Evolutionary conservation across 768 basidiomycete species (phyloP).

Genomic region (Hypholoma fasciculare): DNA sequence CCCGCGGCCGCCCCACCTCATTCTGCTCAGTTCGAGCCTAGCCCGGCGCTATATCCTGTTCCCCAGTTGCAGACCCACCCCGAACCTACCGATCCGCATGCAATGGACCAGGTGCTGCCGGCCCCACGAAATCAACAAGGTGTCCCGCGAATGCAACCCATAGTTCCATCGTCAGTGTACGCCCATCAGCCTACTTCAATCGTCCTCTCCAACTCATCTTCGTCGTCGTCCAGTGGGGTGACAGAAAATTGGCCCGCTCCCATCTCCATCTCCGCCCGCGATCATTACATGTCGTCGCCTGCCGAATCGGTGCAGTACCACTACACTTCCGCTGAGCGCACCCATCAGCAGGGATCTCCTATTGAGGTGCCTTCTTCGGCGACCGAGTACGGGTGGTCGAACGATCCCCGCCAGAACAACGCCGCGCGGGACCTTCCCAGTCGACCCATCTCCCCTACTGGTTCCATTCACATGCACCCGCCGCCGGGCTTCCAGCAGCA

Average conservation of each 20-base stretch:
- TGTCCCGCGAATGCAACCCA: background rate
- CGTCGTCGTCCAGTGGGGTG: background rate
- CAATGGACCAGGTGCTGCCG: background rate
- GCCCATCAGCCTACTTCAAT: background rate
- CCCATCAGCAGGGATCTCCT: constrained; percentile 7
- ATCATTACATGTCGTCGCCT: constrained; percentile 2
- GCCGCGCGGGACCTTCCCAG: background rate
- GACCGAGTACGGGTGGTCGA: constrained; percentile 2
- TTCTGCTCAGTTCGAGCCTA: constrained; percentile 13
- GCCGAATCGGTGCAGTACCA: background rate
- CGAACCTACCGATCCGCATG: background rate
- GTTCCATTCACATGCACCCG: background rate
- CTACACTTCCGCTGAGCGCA: background rate
- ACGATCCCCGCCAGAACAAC: background rate
- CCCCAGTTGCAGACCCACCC: background rate
- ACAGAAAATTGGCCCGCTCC: background rate
- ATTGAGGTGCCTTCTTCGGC: background rate
- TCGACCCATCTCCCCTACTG: background rate
- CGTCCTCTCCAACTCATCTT: constrained; percentile 1
- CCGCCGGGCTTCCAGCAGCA: background rate
- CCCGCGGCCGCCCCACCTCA: constrained; percentile 12
- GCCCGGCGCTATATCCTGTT: constrained; percentile 11
- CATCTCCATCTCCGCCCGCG: background rate
- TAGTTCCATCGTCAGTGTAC: background rate
- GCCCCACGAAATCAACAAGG: background rate